A percentile compares a stretch with the other conserved stretches of the same genome.
phyloP scores from a whole-genome alignment of 306 rosid genomes.

The Mimosa bimucronata region DNA sequence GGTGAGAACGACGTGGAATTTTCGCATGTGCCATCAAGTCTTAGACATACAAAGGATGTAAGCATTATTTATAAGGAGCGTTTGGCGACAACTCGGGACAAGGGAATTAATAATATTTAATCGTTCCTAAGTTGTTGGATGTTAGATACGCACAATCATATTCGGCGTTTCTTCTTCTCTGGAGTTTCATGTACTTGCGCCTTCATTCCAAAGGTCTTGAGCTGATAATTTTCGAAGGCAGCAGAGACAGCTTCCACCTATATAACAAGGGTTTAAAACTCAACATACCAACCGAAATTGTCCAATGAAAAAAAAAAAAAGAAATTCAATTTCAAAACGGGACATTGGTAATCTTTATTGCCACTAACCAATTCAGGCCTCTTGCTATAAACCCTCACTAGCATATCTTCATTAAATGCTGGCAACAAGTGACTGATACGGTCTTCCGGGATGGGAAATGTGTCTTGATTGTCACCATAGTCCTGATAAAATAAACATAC shows the following conservation, averaged over 20 bases:
- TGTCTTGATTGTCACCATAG: conserved; percentile 60
- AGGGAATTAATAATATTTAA: conserved; percentile 14
- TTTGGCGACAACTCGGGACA: neutral
- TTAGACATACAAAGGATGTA: neutral
- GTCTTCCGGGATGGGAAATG: conserved; percentile 56
- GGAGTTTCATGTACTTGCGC: conserved; percentile 80
- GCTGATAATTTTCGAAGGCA: conserved; percentile 85
- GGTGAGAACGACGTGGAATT: neutral
- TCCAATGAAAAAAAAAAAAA: conserved; percentile 18
- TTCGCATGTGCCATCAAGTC: neutral
- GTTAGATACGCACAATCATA: neutral
- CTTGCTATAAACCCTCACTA: conserved; percentile 87
- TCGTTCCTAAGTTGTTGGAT: neutral
- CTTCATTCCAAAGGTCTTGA: conserved; percentile 65
- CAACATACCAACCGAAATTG: conserved; percentile 26
- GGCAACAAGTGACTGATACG: conserved; percentile 85
- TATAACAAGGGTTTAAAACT: conserved; percentile 11
- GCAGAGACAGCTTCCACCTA: conserved; percentile 81
- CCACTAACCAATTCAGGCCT: conserved; percentile 81
- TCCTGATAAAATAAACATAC: conserved; percentile 54
- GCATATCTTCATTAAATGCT: conserved; percentile 62
- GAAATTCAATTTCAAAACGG: neutral
- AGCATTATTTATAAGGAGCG: neutral
- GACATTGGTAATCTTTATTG: neutral
- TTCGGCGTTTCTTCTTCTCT: conserved; percentile 64